These are phyloP conservation scores for Plasmodium vivax DNA, from an alignment of 169 alveolate species.

Conservation along the genomic window DNA sequence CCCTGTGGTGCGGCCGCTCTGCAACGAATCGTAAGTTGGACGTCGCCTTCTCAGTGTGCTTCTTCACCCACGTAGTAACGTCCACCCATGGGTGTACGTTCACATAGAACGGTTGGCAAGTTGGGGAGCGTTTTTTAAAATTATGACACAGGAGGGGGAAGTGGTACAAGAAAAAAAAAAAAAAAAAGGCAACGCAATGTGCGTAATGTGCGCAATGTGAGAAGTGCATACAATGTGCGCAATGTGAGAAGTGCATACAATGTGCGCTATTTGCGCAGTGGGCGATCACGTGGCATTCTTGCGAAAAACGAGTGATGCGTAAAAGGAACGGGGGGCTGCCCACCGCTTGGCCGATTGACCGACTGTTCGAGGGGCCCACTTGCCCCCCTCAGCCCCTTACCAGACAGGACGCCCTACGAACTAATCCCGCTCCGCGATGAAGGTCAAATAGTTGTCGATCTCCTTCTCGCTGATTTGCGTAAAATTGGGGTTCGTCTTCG, in stretches of 20 bases:
- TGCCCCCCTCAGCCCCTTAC: background rate
- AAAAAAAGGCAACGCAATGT: background rate
- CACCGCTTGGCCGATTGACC: background rate
- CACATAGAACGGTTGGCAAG: background rate
- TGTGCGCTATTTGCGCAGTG: background rate
- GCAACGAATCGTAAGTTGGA: background rate
- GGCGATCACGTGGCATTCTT: background rate
- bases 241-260: too few species aligned
- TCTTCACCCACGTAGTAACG: background rate
- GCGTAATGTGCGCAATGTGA: too few species aligned
- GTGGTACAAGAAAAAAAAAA: background rate
- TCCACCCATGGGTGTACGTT: background rate
- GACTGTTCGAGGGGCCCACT: background rate
- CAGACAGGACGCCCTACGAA: background rate
- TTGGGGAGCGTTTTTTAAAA: background rate
- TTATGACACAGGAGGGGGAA: background rate
- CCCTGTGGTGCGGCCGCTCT: background rate
- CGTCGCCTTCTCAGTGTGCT: background rate
- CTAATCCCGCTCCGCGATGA: conserved; percentile 91
- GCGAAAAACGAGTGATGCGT: background rate
- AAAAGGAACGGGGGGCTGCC: background rate
- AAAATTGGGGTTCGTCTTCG: conserved; percentile 87
- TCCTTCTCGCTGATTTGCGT: conserved; percentile 89
- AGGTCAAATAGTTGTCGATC: conserved; percentile 88
- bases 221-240: too few species aligned